Conservation (phyloP, 306 rosid species). For the Dalbergia oliveri region DNA sequence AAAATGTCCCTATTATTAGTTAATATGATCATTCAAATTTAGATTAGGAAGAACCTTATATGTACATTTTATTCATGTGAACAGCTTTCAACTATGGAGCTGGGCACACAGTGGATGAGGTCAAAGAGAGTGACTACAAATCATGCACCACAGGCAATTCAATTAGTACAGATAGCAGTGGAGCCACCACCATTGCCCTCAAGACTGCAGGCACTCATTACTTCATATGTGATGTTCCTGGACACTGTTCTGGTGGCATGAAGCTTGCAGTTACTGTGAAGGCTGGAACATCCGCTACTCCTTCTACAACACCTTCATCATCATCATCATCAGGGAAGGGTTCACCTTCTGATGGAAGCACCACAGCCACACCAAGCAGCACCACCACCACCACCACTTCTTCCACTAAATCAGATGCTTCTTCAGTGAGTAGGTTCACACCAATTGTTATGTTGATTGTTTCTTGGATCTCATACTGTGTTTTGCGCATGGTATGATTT, state of each 20-base stretch:
- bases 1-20: not conserved
- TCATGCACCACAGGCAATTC: conserved; percentile 71
- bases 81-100: conserved; percentile 78
- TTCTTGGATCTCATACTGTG: conserved; percentile 46
- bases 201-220: conserved; percentile 77
- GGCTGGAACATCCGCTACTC: conserved; percentile 49
- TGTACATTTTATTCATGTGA: not conserved
- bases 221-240: conserved; percentile 69
- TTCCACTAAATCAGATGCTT: conserved; percentile 39
- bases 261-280: conserved; percentile 76
- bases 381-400: conserved; percentile 33
- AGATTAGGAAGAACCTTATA: too few species aligned
- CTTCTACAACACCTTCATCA: conserved; percentile 45
- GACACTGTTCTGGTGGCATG: conserved; percentile 90
- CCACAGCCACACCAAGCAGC: conserved; percentile 45
- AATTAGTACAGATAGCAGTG: conserved; percentile 70
- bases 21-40: too few species aligned
- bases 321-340: conserved; percentile 43
- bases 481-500: conserved; percentile 43
- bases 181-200: conserved; percentile 73
- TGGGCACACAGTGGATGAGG: conserved; percentile 94
- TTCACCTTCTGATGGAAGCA: conserved; percentile 50
- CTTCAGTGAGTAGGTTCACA: conserved; percentile 52
- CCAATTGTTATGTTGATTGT: conserved; percentile 45
- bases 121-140: conserved; percentile 73